Conservation (phyloP, 2,329 filamentous ascomycete genomes). For the Colletotrichum sp. region DNA sequence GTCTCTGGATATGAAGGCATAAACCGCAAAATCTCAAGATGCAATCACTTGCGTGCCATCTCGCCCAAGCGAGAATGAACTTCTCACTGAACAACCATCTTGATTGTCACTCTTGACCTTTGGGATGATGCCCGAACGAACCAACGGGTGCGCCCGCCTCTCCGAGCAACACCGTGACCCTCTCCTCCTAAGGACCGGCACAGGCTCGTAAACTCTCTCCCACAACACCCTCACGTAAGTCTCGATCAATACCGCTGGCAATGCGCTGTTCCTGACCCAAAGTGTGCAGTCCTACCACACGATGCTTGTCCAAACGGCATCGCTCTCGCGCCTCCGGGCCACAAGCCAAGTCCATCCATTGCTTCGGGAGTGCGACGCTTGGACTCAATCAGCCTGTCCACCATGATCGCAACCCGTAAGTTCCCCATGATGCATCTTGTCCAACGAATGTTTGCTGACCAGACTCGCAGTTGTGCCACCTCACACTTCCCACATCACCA, state of each 20-base stretch:
- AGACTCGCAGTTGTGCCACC: background rate
- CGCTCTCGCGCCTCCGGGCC: background rate
- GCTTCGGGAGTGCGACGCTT: background rate
- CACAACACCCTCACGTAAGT: background rate
- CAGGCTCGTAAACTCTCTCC: background rate
- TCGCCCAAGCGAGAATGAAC: background rate
- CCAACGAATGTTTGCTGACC: background rate
- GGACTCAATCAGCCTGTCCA: background rate
- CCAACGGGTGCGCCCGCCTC: background rate
- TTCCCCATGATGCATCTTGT: background rate
- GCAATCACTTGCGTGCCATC: background rate
- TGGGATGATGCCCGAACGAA: background rate
- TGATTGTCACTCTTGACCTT: background rate
- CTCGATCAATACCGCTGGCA: background rate
- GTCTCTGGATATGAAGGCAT: background rate
- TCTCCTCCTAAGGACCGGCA: background rate
- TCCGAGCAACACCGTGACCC: background rate
- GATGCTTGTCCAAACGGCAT: background rate
- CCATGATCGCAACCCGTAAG: background rate
- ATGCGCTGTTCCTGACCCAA: background rate
- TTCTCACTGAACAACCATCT: background rate
- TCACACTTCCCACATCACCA: background rate
- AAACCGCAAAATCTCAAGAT: background rate
- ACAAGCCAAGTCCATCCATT: background rate
- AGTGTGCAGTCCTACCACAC: background rate